phyloP scores from a whole-genome alignment of 371 early-diverging fungal species.

The Scutellospora calospora region DNA sequence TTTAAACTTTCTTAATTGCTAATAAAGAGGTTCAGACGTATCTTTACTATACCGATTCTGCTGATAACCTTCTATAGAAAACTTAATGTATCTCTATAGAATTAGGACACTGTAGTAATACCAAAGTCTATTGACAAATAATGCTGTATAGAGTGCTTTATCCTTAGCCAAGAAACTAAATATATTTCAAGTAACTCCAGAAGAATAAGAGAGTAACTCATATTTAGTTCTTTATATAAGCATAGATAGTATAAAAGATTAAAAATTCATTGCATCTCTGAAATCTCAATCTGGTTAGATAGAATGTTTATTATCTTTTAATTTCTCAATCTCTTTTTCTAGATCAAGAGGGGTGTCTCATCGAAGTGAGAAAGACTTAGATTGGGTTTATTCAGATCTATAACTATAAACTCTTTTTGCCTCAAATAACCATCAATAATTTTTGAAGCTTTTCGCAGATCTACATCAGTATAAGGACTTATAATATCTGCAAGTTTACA shows the following conservation, averaged over 20 bases:
- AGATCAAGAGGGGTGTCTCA: conserved; percentile 22
- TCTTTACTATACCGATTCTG: conserved; percentile 16
- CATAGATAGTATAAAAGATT: neutral
- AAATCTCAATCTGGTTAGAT: neutral
- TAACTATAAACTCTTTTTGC: conserved; percentile 16
- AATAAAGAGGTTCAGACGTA: conserved; percentile 38
- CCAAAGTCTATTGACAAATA: conserved; percentile 35
- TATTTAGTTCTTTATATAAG: conserved; percentile 2
- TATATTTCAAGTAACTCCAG: neutral
- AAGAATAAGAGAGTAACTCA: neutral
- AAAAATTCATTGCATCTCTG: neutral
- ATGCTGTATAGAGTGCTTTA: conserved; percentile 28
- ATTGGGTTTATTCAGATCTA: conserved; percentile 10
- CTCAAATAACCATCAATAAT: conserved; percentile 8
- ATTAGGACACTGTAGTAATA: conserved; percentile 23
- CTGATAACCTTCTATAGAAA: conserved; percentile 29
- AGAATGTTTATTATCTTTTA: conserved; percentile 2
- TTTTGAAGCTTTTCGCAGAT: conserved; percentile 28
- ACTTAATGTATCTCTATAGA: conserved; percentile 13
- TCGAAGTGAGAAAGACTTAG: conserved; percentile 14
- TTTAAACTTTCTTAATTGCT: conserved; percentile 37
- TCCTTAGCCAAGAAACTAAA: neutral
- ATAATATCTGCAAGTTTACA: conserved; percentile 22
- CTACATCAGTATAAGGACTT: neutral
- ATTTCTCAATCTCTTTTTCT: neutral